These are phyloP conservation scores for Helicostylum pulchrum DNA, from an alignment of 192 early-diverging fungal species.

Conservation along the genomic window DNA sequence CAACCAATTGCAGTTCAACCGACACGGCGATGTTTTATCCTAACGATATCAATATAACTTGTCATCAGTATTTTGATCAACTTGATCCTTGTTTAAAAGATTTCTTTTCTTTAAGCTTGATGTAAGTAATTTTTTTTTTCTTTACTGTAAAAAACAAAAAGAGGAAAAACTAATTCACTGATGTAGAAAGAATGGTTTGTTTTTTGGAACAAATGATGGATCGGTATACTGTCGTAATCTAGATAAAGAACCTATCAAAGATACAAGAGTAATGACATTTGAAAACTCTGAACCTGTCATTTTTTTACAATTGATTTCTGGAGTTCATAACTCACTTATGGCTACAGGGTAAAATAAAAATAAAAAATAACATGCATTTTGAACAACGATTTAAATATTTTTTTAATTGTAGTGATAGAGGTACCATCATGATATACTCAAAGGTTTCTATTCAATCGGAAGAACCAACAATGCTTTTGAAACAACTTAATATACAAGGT, in stretches of 20 bases:
- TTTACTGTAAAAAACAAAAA: too few species aligned
- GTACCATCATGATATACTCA: constrained; percentile 2
- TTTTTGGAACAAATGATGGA: constrained; percentile 8
- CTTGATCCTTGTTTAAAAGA: too few species aligned
- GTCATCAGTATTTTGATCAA: too few species aligned
- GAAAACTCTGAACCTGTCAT: not conserved
- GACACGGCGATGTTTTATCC: too few species aligned
- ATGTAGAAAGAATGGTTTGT: not conserved
- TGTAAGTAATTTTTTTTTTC: too few species aligned
- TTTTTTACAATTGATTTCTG: not conserved
- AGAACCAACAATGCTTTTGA: not conserved
- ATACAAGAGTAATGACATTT: not conserved
- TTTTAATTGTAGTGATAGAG: constrained; percentile 3
- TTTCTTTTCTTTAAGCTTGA: too few species aligned
- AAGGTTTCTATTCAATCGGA: not conserved
- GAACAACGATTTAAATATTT: not conserved
- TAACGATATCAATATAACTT: too few species aligned
- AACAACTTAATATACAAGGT: constrained; percentile 14
- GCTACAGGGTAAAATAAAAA: constrained; percentile 6
- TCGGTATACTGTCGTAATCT: constrained; percentile 5
- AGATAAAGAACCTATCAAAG: constrained; percentile 1
- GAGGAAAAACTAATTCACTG: too few species aligned
- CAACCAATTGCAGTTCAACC: too few species aligned
- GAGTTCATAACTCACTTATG: not conserved
- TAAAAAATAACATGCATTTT: not conserved